Percentiles rank a stretch among this genome's conserved stretches.
phyloP scores from a whole-genome alignment of 768 basidiomycete species.

The Suillus clintonianus region DNA sequence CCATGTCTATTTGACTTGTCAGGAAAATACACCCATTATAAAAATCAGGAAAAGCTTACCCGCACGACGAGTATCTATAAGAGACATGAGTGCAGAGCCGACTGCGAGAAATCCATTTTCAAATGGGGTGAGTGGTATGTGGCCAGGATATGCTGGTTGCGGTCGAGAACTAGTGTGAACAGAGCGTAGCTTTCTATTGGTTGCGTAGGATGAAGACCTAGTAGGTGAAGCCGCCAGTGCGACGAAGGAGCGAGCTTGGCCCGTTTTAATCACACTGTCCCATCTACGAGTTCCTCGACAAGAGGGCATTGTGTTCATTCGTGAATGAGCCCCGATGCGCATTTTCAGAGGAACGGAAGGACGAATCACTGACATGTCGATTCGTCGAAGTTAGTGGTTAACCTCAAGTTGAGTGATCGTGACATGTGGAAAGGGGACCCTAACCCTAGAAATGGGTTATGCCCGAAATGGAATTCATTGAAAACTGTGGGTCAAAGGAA shows the following conservation, averaged over 20 bases:
- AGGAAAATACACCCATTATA: background rate
- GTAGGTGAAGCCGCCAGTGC: background rate
- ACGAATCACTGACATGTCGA: background rate
- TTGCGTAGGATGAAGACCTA: background rate
- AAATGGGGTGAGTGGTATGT: conserved; percentile 78
- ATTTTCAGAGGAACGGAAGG: background rate
- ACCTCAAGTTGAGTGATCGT: background rate
- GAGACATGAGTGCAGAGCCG: conserved; percentile 82
- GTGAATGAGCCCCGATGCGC: background rate
- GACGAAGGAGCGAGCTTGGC: background rate
- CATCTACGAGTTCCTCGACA: background rate
- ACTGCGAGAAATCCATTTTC: conserved; percentile 85
- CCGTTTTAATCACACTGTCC: background rate
- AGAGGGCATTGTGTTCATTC: background rate
- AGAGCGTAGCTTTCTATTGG: conserved; percentile 6
- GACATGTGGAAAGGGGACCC: background rate
- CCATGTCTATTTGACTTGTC: conserved; percentile 71
- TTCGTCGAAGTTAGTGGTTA: background rate
- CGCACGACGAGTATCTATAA: conserved; percentile 79
- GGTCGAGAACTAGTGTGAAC: conserved; percentile 12
- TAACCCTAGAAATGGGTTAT: conserved; percentile 4
- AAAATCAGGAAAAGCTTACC: conserved; percentile 50
- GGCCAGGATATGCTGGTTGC: conserved; percentile 69
- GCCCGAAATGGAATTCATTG: background rate
- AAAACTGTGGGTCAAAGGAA: background rate